Percentiles rank a stretch among this genome's conserved stretches.
phyloP scores from a whole-genome alignment of 169 alveolate genomes.

The Plasmodium falciparum region DNA sequence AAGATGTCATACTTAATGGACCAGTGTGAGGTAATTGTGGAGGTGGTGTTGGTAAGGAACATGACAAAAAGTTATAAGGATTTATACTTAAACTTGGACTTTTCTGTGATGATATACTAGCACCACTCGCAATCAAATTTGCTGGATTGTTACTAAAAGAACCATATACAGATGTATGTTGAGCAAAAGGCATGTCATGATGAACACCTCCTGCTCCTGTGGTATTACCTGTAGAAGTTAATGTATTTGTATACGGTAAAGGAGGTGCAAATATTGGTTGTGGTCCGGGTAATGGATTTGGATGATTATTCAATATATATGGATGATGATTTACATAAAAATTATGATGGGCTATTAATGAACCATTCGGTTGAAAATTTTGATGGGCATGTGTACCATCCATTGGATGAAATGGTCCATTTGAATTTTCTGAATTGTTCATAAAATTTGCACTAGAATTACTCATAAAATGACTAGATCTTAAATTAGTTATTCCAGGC shows the following conservation, averaged over 20 bases:
- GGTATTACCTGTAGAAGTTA: slow-evolving; percentile 3
- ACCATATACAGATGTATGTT: slow-evolving; percentile 53
- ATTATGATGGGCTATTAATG: slow-evolving; percentile 70
- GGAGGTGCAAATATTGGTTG: slow-evolving; percentile 59
- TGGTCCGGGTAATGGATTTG: slow-evolving; percentile 53
- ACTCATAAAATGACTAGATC: slow-evolving; percentile 44
- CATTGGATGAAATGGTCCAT: slow-evolving; percentile 26
- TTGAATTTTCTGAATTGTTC: slow-evolving; percentile 46
- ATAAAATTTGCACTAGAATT: slow-evolving; percentile 23
- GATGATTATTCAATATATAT: slow-evolving; percentile 51
- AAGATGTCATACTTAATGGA: slow-evolving; percentile 20
- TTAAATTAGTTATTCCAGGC: slow-evolving; percentile 20
- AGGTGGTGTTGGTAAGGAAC: slow-evolving; percentile 39
- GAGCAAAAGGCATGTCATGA: slow-evolving; percentile 58
- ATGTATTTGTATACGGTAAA: slow-evolving; percentile 9
- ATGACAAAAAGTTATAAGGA: slow-evolving; percentile 62
- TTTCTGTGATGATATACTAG: slow-evolving; percentile 10
- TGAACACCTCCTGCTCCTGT: slow-evolving; percentile 29
- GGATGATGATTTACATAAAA: slow-evolving; percentile 33
- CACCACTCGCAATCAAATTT: slow-evolving; percentile 17
- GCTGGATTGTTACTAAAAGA: slow-evolving; percentile 22
- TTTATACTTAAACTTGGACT: slow-evolving; percentile 22
- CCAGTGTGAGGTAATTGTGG: slow-evolving; percentile 20
- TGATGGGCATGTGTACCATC: slow-evolving; percentile 18
- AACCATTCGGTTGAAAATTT: slow-evolving; percentile 47